Conservation (phyloP, 1,284 basidiomycete species). For the Chalciporus sp. region DNA sequence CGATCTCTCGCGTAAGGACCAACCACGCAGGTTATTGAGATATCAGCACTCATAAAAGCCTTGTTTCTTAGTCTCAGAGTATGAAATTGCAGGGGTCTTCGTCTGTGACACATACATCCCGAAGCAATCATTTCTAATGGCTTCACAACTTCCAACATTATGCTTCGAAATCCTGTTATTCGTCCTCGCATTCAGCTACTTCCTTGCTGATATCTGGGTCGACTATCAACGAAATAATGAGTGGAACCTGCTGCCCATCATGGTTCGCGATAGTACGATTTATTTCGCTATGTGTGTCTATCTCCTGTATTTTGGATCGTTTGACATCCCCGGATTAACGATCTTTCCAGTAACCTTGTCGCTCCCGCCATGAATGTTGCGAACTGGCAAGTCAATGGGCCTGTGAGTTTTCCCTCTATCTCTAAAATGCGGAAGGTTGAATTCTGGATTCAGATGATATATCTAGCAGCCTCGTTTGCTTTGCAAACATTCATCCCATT, state of each 20-base stretch:
- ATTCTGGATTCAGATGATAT: conserved; percentile 5
- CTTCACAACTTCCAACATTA: conserved; percentile 2
- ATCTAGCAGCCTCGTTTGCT: conserved; percentile 13
- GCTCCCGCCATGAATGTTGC: conserved; percentile 7
- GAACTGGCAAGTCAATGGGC: not conserved
- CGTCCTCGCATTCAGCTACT: conserved; percentile 14
- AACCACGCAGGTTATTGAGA: too few species aligned
- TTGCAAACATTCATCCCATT: conserved; percentile 20
- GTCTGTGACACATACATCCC: conserved; percentile 8
- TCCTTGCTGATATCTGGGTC: conserved; percentile 1
- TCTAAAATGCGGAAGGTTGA: not conserved
- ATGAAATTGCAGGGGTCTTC: not conserved
- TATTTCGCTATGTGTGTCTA: conserved; percentile 22
- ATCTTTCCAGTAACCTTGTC: conserved; percentile 1
- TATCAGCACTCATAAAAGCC: too few species aligned
- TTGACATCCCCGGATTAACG: not conserved
- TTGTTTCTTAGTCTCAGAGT: not conserved
- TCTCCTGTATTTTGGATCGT: too few species aligned
- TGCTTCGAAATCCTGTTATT: conserved; percentile 21
- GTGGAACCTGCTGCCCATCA: conserved; percentile 13
- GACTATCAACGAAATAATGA: not conserved
- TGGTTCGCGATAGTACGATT: conserved; percentile 21
- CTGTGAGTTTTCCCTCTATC: conserved; percentile 4
- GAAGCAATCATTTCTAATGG: not conserved
- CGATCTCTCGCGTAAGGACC: not conserved